phyloP scores from a whole-genome alignment of 495 filamentous ascomycete genomes.

The Glonium stellatum region DNA sequence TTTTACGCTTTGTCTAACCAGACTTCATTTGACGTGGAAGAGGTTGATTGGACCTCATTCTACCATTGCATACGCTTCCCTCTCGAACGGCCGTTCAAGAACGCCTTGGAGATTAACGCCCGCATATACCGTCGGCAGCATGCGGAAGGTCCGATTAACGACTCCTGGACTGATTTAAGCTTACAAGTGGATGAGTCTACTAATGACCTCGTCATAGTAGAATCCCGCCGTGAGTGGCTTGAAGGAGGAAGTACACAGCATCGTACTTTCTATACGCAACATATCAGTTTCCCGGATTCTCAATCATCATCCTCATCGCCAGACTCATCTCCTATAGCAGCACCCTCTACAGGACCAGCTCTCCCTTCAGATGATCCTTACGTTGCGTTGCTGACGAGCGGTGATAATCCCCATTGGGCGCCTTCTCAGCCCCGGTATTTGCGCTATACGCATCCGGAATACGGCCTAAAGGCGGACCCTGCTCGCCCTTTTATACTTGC shows the following conservation, averaged over 20 bases:
- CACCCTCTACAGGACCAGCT: background rate
- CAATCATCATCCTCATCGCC: background rate
- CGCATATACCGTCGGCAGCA: constrained; percentile 62
- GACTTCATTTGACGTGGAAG: constrained; percentile 55
- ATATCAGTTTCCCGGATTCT: constrained; percentile 44
- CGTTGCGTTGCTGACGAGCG: constrained; percentile 9
- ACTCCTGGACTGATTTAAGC: constrained; percentile 64
- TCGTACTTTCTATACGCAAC: constrained; percentile 62
- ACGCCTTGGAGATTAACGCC: constrained; percentile 33
- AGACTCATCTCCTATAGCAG: background rate
- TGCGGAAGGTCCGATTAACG: constrained; percentile 67
- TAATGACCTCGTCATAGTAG: constrained; percentile 54
- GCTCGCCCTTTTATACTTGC: constrained; percentile 27
- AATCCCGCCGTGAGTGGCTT: constrained; percentile 67
- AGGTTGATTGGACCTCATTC: constrained; percentile 62
- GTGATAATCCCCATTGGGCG: constrained; percentile 22
- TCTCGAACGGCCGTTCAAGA: constrained; percentile 36
- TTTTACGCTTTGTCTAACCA: constrained; percentile 70
- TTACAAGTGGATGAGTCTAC: constrained; percentile 58
- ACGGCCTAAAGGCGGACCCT: background rate
- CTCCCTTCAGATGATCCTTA: constrained; percentile 17
- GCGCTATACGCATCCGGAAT: constrained; percentile 25
- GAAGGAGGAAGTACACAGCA: constrained; percentile 51
- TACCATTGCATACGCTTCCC: constrained; percentile 62
- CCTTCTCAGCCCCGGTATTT: constrained; percentile 13